Evolutionary conservation across 106 monocot species (phyloP).

Genomic region (Dendrobium nobile): DNA sequence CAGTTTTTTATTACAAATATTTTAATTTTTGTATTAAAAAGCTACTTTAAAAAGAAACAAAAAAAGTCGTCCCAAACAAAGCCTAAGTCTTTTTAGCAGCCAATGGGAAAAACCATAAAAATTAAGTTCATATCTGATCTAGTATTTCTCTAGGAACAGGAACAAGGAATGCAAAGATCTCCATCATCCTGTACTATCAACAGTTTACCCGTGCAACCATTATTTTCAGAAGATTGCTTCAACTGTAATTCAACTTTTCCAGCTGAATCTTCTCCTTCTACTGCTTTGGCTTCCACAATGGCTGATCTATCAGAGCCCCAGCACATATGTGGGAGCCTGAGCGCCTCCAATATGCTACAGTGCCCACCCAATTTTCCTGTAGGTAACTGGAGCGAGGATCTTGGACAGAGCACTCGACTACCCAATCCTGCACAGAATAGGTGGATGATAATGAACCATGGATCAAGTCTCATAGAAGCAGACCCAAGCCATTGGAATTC

Average conservation of each 20-base stretch:
- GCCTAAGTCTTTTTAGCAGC: neutral
- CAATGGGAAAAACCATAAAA: neutral
- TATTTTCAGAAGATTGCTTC: constrained; percentile 13
- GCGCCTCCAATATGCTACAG: constrained; percentile 10
- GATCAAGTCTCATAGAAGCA: constrained; percentile 36
- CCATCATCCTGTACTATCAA: constrained; percentile 13
- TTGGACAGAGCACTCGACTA: constrained; percentile 11
- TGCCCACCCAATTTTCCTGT: constrained; percentile 8
- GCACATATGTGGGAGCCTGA: constrained; percentile 18
- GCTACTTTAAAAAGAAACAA: too few relatives aligned
- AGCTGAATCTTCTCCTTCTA: constrained; percentile 30
- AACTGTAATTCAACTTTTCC: constrained; percentile 8
- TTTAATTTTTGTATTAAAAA: too few relatives aligned
- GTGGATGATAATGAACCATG: constrained; percentile 24
- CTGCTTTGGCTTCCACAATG: constrained; percentile 42
- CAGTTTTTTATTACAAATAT: too few relatives aligned
- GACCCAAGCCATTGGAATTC: constrained; percentile 36
- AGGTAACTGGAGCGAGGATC: constrained; percentile 33
- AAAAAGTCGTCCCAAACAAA: too few relatives aligned
- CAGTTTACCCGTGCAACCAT: neutral
- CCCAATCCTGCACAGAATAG: neutral
- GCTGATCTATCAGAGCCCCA: constrained; percentile 47
- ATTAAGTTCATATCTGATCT: neutral
- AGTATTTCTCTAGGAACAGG: constrained; percentile 15
- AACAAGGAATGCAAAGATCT: constrained; percentile 25